Base-by-base conservation (phyloP, 306 rosid genomes). In the Argentina anserina region DNA sequence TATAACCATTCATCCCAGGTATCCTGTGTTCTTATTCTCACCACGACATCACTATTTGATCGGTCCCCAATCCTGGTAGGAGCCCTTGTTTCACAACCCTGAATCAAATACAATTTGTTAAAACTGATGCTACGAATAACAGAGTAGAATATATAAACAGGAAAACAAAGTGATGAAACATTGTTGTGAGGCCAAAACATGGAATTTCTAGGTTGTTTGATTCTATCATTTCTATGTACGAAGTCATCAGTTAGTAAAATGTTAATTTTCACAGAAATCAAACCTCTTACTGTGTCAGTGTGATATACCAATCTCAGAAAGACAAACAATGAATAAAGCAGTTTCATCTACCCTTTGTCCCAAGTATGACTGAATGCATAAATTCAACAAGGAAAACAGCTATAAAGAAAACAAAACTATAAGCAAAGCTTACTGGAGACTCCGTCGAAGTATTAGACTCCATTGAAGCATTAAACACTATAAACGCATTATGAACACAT, bases 21-120 rank as follows among this genome's bases (percentile, higher is more conserved):
- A 36, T 88, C 96, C 73, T 80, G 84, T 2, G 96, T 91, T 43
- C 97, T 87, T 43, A 94, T 84, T 90, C 99, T 88, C 84, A 94
- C 99, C 58, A 94, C 96, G 81, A 94, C 95, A 75, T 94, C 99
- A 72, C 97, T 91, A 36, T 94, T 88, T 26, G 87, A 84, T 69
- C 86, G 73, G 65, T 94, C 91, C 50, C 95, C 97, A 72, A 91
- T 84, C 59, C 21, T 70, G 76, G 71, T 62, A 75, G 82, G n/a
- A 21, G 77, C 20, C 59, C 78, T 80, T 67, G 47, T 71, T 75
- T 86, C 91, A 74, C 78, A 83, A 61, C 75, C 86, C 99, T 94
- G 80, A 66, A 76, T 65, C 73, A 80, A 70, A 79, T 39, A 58
- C n/a, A 46, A 68, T 23, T 23, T 29, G 49, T 58, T 23, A 61